Evolutionary conservation across 2,329 filamentous ascomycete species (phyloP).

Genomic region (Colletotrichum kahawae): DNA sequence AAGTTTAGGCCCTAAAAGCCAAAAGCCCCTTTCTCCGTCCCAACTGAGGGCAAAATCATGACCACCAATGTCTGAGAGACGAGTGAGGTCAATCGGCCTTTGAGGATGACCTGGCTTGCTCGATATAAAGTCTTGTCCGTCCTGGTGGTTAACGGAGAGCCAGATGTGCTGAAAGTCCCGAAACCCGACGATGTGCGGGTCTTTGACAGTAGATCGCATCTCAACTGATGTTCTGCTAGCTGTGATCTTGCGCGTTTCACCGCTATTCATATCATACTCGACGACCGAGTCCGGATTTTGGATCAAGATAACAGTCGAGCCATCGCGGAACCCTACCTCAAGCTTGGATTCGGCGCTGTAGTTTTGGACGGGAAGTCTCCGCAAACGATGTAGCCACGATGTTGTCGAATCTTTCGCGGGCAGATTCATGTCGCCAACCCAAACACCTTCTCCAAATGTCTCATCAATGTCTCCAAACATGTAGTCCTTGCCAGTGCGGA

Average conservation of each 20-base stretch:
- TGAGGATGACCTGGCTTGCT: neutral
- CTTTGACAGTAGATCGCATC: neutral
- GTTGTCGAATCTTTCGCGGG: rapidly evolving
- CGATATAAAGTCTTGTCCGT: neutral
- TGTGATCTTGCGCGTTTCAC: neutral
- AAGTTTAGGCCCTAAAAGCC: neutral
- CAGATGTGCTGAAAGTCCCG: neutral
- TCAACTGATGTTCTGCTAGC: neutral
- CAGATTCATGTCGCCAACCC: rapidly evolving
- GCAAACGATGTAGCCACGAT: neutral
- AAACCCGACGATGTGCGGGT: neutral
- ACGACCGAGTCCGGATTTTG: neutral
- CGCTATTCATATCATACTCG: neutral
- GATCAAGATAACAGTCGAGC: neutral
- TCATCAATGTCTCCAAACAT: neutral
- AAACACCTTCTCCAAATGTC: neutral
- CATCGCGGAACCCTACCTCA: neutral
- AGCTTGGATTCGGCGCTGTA: neutral
- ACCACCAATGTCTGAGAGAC: neutral
- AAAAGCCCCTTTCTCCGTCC: neutral
- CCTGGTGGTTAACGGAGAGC: neutral
- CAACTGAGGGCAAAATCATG: neutral
- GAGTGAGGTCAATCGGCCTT: neutral
- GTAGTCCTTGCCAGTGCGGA: neutral
- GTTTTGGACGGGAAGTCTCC: rapidly evolving